Conservation (phyloP, 495 filamentous ascomycete genomes). For the Penicillium macrosclerotiorum region DNA sequence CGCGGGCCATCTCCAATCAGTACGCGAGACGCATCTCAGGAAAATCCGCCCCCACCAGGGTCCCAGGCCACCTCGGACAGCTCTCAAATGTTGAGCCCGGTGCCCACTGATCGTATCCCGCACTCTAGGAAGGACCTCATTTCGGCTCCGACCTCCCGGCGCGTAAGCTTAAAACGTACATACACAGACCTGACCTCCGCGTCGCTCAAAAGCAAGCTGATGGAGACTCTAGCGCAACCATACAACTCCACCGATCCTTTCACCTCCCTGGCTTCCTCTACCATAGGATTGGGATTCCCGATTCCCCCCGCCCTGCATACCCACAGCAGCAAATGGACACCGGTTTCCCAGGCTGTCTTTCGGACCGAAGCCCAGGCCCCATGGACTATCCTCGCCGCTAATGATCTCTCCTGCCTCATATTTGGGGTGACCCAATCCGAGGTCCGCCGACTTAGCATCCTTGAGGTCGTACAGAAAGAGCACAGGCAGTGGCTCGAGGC, state of each 20-base stretch:
- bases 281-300: constrained; percentile 38
- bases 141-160: constrained; percentile 50
- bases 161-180: constrained; percentile 79
- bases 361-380: constrained; percentile 83
- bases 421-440: constrained; percentile 95
- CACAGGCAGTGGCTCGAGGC: constrained; percentile 85
- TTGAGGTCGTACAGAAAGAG: constrained; percentile 90
- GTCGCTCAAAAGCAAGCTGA: constrained; percentile 75
- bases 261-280: constrained; percentile 41
- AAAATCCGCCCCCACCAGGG: constrained; percentile 6
- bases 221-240: constrained; percentile 85
- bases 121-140: constrained; percentile 32
- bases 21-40: constrained; percentile 18
- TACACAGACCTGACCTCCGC: constrained; percentile 75
- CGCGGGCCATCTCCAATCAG: constrained; percentile 30
- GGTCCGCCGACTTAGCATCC: constrained; percentile 88
- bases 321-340: constrained; percentile 85
- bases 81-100: constrained; percentile 28
- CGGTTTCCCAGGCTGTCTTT: constrained; percentile 93
- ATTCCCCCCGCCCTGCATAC: constrained; percentile 61
- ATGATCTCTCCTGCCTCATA: constrained; percentile 91
- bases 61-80: constrained; percentile 22
- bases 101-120: constrained; percentile 32
- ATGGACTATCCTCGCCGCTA: constrained; percentile 96
- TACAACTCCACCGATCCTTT: constrained; percentile 56